Conservation (phyloP, 116 monocot species). For the Cymodocea nodosa region DNA sequence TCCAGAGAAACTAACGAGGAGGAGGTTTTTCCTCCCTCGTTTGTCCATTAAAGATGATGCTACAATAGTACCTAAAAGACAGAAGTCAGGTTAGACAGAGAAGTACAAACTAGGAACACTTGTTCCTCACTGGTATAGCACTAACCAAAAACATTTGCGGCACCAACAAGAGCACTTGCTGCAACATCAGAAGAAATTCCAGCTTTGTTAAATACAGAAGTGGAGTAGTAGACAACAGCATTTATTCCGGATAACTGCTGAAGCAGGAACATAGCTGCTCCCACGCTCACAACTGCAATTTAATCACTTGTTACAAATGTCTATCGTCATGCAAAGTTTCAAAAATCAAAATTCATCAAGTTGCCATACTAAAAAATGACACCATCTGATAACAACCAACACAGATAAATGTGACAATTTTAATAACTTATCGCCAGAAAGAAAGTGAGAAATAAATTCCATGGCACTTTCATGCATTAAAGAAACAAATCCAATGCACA, state of each 20-base stretch:
- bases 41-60: slow-evolving; percentile 96
- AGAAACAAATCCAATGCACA: too few species aligned
- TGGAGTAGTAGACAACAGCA: slow-evolving; percentile 97
- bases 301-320: neutral
- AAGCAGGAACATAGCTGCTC: slow-evolving; percentile 91
- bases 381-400: too few species aligned
- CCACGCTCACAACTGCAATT: slow-evolving; percentile 81
- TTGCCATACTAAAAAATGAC: too few species aligned
- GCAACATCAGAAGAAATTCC: slow-evolving; percentile 96
- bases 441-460: too few species aligned
- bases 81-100: too few species aligned
- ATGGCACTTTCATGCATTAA: too few species aligned
- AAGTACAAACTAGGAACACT: too few species aligned
- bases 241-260: slow-evolving; percentile 97
- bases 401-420: too few species aligned
- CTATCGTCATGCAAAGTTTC: neutral
- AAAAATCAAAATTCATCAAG: neutral
- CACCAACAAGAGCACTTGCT: slow-evolving; percentile 96
- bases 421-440: too few species aligned
- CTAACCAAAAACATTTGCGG: slow-evolving; percentile 92
- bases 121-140: neutral
- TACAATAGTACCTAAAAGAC: slow-evolving; percentile 51
- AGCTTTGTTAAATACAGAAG: slow-evolving; percentile 83
- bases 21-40: slow-evolving; percentile 93
- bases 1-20: slow-evolving; percentile 80